These are phyloP conservation scores for Apostasia ramifera DNA, from an alignment of 106 monocot genomes.

Conservation along the genomic window DNA sequence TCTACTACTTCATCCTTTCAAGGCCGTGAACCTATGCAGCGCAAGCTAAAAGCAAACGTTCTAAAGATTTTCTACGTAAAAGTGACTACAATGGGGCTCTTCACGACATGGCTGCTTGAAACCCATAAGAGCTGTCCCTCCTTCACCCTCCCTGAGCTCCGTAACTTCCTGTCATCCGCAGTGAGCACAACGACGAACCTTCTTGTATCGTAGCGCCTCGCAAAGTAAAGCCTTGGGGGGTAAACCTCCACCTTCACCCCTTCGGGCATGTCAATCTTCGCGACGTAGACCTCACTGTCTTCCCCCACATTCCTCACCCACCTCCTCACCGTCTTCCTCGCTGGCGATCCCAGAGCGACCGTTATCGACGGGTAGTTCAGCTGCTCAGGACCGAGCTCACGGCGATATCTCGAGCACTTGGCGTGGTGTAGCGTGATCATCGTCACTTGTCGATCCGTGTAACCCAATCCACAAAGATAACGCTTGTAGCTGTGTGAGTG, in stretches of 20 bases:
- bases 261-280: neutral
- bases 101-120: conserved; percentile 12
- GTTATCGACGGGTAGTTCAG: conserved; percentile 36
- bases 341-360: neutral
- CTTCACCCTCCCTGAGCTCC: neutral
- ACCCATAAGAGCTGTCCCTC: conserved; percentile 25
- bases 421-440: neutral
- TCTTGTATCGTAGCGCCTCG: neutral
- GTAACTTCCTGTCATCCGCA: neutral
- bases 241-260: conserved; percentile 15
- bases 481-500: conserved; percentile 16
- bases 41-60: neutral
- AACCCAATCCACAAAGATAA: conserved; percentile 41
- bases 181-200: conserved; percentile 11
- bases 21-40: too few relatives aligned
- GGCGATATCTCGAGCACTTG: conserved; percentile 11
- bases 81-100: conserved; percentile 19
- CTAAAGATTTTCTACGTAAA: conserved; percentile 1
- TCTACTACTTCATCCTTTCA: too few relatives aligned
- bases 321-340: conserved; percentile 6
- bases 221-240: conserved; percentile 4
- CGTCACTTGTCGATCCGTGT: conserved; percentile 20
- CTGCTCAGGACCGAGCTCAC: conserved; percentile 4
- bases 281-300: neutral
- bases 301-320: conserved; percentile 14